Base-by-base conservation (phyloP, 2,329 filamentous ascomycete species). In the Fusarium sp. region DNA sequence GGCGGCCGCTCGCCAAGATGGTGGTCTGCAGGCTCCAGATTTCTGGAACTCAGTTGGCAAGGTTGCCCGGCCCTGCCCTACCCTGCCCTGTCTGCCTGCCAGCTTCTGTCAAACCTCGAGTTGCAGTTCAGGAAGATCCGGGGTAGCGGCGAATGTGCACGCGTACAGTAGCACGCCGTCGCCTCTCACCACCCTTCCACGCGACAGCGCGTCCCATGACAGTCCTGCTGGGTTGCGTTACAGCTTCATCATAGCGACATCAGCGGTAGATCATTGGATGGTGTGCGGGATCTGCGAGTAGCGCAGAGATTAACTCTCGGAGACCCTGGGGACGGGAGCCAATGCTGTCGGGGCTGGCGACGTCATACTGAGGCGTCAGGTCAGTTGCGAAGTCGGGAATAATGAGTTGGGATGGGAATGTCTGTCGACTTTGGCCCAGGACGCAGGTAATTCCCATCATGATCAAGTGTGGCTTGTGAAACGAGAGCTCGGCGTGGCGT, bases 391-490 rank as follows among this genome's bases (percentile, higher is more conserved):
- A 31, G 50, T 29, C 56, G 58, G 50, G 38, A 66, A 27, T 31
- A 45, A 27, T n/a, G n/a, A 35, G 29, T 22, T 59, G 54, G 16
- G 35, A 77, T 74, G 75, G 68, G 68, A 76, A 70, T 70, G 56
- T 71, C 61, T 22, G 20, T 22, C 22, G 38, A 63, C 63, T 75
- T 64, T 69, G 52, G 67, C 66, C 63, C 20, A 50, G 65, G 54
- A 63, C 29, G 33, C 50, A 36, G 47, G 45, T 25, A 64, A 76
- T 74, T 61, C 69, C 61, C 66, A 73, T 74, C 35, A 35, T 73
- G 40, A 45, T 36, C 10, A 40, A 6, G 13, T 75, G 65, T 76
- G 74, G 74, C 72, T 69, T 57, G 58, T 22, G 33, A 50, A 45
- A 25, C 27, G 31, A 22, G 10, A 25, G 16, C 29, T 27, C 8